Base-by-base conservation (phyloP, 1,284 basidiomycete species). In the Ceratobasidium sp. region DNA sequence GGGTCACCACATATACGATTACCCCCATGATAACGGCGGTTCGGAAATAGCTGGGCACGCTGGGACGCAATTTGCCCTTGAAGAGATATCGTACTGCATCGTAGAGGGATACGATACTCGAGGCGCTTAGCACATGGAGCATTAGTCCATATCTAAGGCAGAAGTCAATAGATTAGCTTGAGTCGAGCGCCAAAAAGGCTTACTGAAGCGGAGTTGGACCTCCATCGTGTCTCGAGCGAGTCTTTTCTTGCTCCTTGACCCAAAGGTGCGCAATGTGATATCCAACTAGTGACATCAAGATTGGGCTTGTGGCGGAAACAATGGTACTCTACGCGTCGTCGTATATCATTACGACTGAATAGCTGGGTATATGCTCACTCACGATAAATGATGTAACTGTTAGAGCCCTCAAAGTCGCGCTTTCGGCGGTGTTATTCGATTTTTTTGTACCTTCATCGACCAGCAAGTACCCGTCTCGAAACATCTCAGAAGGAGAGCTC, bases 321-420 rank as follows among this genome's bases (percentile, higher is more conserved):
- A 64, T 40, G 6, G 28, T 64, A n/a, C 63, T 64, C 63, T 64
- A 44, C n/a, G n/a, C n/a, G n/a, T n/a, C n/a, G n/a, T n/a, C n/a
- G n/a, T n/a, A n/a, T n/a, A n/a, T n/a, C 9, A 18, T 9, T 7
- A 9, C 33, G 13, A 33, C 7, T 28, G 23, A 33, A 28, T 33
- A 39, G 7, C 3, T 7, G 33, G 5, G 60, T 7, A 63, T 63
- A n/a, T n/a, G n/a, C 26, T 28, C 26, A 44, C 63, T 15, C 42
- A 64, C 63, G n/a, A 64, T 64, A 44, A 64, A 64, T 33, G 63
- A 64, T 20, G 63, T 64, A 5, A n/a, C 42, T 42, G 63, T 64
- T 2, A 64, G 63, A 13, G 63, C 39, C 5, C 56, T 60, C 23
- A 60, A 18, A 4, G 56, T 60, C 23, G 56, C 56, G 56, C 56